Evolutionary conservation across 495 filamentous ascomycete species (phyloP).

Genomic region (Tuber brumale): DNA sequence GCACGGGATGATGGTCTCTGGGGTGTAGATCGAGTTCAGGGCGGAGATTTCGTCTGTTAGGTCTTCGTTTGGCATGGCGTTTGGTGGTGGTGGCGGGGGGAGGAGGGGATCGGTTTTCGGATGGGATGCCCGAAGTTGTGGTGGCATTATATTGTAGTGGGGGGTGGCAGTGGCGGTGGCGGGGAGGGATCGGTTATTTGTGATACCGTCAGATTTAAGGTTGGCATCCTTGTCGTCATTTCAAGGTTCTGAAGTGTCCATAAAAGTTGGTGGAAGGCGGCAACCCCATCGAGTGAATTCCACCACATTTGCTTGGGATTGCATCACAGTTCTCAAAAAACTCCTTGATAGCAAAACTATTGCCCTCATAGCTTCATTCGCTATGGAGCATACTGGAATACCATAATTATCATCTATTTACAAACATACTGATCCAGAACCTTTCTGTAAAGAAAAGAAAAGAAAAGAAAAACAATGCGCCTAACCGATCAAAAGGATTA

Average conservation of each 20-base stretch:
- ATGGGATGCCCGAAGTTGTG: background rate
- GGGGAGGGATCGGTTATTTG: background rate
- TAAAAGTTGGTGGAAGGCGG: background rate
- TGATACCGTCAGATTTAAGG: background rate
- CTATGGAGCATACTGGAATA: background rate
- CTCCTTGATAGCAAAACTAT: background rate
- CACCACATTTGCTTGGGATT: background rate
- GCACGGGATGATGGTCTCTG: slow-evolving; percentile 52
- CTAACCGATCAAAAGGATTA: background rate
- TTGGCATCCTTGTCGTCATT: background rate
- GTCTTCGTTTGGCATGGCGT: slow-evolving; percentile 59
- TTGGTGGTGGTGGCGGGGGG: background rate
- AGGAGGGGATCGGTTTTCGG: background rate
- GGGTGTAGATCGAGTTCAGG: slow-evolving; percentile 88
- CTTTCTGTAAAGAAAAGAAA: background rate
- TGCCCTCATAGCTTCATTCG: background rate
- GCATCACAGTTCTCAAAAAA: background rate
- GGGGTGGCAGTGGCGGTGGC: background rate
- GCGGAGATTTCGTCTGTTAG: slow-evolving; percentile 77
- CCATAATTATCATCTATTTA: background rate
- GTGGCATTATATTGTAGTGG: background rate
- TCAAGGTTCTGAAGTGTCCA: background rate
- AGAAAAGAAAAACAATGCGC: background rate
- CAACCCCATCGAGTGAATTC: background rate
- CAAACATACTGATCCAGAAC: background rate